A percentile compares a stretch with the other conserved stretches of the same genome.
These are phyloP conservation scores for Erysiphe neolycopersici DNA, from an alignment of 2,329 filamentous ascomycete species.

Conservation along the genomic window DNA sequence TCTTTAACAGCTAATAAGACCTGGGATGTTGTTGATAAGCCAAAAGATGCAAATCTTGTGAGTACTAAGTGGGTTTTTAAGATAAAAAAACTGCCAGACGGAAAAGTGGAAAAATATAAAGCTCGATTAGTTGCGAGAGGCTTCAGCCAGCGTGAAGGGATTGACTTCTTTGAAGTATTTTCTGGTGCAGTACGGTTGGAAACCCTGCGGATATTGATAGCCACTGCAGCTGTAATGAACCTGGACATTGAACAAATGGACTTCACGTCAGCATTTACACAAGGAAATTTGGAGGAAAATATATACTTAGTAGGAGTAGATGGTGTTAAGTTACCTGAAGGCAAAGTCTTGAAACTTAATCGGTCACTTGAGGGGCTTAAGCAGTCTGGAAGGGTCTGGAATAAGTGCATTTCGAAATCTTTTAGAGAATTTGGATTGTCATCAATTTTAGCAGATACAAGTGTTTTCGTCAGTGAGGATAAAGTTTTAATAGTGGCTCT, in stretches of 20 bases:
- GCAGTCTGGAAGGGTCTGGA: background rate
- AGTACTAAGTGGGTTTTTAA: background rate
- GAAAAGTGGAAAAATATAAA: background rate
- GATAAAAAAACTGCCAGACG: background rate
- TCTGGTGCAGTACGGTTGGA: background rate
- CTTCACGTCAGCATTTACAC: background rate
- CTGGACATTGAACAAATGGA: background rate
- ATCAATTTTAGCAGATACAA: background rate
- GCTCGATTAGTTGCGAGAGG: background rate
- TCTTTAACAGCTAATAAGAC: background rate
- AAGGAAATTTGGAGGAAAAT: background rate
- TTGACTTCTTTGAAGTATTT: background rate
- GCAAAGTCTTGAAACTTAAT: background rate
- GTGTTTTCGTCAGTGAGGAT: background rate
- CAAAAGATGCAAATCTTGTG: background rate
- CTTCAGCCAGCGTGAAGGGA: background rate
- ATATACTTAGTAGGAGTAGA: background rate
- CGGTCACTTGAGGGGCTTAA: background rate
- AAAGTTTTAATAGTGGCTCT: background rate
- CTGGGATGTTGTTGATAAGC: background rate
- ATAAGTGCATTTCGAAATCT: background rate
- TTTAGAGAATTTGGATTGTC: background rate
- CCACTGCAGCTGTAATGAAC: background rate
- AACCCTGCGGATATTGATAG: background rate
- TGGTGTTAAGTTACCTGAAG: background rate